phyloP scores from a whole-genome alignment of 2,329 filamentous ascomycete genomes.

The Fusarium anthophilum region DNA sequence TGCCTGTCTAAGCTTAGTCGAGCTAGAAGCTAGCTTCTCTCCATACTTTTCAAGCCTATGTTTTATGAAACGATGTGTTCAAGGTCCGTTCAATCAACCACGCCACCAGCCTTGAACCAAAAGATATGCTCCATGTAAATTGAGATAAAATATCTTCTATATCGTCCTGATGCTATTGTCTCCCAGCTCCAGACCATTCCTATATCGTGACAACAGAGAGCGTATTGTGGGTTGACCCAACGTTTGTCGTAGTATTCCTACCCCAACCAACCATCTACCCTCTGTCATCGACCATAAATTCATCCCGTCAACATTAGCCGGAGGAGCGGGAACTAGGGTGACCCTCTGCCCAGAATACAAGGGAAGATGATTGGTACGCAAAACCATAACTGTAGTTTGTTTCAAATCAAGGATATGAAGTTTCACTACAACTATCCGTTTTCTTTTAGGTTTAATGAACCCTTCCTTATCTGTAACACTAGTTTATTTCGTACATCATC shows the following conservation, averaged over 20 bases:
- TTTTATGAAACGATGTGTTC: not conserved
- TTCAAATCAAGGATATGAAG: not conserved
- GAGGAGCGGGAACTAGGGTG: not conserved
- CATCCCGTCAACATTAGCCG: not conserved
- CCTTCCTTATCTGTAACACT: not conserved
- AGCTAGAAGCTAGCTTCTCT: not conserved
- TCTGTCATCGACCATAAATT: not conserved
- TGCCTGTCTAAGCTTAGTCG: fast-evolving
- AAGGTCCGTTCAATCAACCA: too few species aligned
- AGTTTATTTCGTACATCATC: not conserved
- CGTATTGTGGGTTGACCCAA: not conserved
- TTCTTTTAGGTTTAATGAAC: too few species aligned
- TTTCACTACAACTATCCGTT: not conserved
- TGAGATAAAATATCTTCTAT: not conserved
- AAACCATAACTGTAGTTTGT: not conserved
- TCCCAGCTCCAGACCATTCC: not conserved
- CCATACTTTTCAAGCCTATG: not conserved
- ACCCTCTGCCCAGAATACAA: not conserved
- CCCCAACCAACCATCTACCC: not conserved
- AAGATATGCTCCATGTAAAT: fast-evolving
- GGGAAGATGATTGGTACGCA: not conserved
- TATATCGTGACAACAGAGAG: not conserved
- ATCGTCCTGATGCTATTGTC: not conserved
- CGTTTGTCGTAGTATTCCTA: not conserved
- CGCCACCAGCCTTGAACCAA: not conserved